Conservation (phyloP, 805 yeast species). For the Cyberlindnera sargentensis region DNA sequence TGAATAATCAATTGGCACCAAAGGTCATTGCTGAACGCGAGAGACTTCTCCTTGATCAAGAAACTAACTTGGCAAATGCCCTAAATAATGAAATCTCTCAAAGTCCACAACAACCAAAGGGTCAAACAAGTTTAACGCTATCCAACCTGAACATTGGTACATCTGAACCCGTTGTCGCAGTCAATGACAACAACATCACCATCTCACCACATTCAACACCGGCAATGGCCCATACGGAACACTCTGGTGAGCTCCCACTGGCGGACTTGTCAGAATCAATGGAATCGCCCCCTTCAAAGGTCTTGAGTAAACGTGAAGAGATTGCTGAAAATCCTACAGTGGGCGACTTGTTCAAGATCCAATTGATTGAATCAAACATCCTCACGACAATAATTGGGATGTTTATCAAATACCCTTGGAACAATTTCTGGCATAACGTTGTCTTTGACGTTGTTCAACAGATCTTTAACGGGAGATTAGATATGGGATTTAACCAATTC, state of each 20-base stretch:
- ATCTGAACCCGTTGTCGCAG: conserved; percentile 25
- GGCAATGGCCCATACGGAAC: neutral
- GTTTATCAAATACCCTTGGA: conserved; percentile 75
- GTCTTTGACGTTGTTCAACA: conserved; percentile 82
- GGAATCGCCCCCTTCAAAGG: neutral
- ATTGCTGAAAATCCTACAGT: conserved; percentile 52
- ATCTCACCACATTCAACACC: conserved; percentile 21
- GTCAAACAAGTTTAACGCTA: conserved; percentile 10
- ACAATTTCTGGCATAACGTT: conserved; percentile 78
- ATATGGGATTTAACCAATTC: conserved; percentile 67
- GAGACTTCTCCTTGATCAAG: conserved; percentile 37
- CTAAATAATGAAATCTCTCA: conserved; percentile 21
- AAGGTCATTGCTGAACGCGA: conserved; percentile 66
- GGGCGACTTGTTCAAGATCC: conserved; percentile 68
- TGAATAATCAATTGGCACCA: conserved; percentile 74
- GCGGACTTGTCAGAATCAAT: conserved; percentile 1
- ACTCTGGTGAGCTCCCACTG: conserved; percentile 9
- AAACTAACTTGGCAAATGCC: conserved; percentile 21
- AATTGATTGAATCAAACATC: conserved; percentile 57
- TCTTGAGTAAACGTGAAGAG: conserved; percentile 13
- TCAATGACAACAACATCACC: conserved; percentile 20
- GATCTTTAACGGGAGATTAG: conserved; percentile 65
- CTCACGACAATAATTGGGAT: conserved; percentile 53
- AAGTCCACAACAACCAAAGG: neutral
- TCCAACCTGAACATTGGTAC: conserved; percentile 22